These are phyloP conservation scores for Wallacemonas sp. DNA, from an alignment of 208 protist species.

Conservation along the genomic window DNA sequence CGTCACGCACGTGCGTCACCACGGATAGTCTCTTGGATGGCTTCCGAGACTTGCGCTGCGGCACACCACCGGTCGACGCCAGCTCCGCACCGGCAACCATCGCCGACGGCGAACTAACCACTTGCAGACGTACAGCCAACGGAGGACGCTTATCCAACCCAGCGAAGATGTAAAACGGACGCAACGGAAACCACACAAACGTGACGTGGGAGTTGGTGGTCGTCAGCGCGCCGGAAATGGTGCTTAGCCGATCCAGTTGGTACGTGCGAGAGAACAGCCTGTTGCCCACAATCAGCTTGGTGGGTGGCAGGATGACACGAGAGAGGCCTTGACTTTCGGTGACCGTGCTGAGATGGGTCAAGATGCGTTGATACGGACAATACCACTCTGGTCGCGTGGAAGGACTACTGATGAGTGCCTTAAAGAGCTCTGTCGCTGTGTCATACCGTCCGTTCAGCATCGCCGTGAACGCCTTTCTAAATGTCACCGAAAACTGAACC, in stretches of 20 bases:
- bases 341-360: background rate
- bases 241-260: background rate
- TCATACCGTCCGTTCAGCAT: background rate
- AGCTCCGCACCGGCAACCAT: background rate
- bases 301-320: background rate
- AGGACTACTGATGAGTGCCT: background rate
- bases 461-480: background rate
- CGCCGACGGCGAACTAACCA: background rate
- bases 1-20: too few relatives aligned
- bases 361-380: background rate
- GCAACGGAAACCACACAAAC: constrained; percentile 6
- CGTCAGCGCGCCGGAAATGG: background rate
- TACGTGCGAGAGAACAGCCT: background rate
- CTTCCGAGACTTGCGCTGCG: too few relatives aligned
- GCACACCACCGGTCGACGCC: too few relatives aligned
- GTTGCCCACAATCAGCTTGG: background rate
- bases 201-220: background rate
- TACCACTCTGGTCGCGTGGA: background rate
- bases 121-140: background rate
- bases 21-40: too few relatives aligned
- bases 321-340: background rate
- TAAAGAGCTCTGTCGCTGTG: background rate
- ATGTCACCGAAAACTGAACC: background rate
- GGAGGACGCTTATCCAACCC: background rate
- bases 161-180: background rate